phyloP scores from a whole-genome alignment of 108 stramenopile genomes.

The Pseudonitzschia delicatissima region DNA sequence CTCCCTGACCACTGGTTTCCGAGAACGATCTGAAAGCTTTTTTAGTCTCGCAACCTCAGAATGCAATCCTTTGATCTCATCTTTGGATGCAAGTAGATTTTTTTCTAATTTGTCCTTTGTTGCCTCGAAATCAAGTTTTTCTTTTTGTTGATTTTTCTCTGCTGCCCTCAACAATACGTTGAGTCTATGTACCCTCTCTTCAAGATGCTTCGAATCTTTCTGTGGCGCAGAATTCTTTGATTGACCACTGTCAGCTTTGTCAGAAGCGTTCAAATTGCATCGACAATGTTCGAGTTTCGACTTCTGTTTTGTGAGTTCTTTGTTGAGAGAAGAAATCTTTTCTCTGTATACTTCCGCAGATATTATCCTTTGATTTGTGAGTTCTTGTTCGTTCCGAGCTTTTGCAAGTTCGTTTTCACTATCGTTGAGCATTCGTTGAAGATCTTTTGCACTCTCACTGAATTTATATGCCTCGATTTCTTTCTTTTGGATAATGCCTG shows the following conservation, averaged over 20 bases:
- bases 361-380: not conserved
- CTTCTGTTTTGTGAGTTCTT: not conserved
- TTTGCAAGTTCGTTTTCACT: not conserved
- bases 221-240: not conserved
- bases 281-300: constrained; percentile 6
- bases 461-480: not conserved
- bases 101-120: not conserved
- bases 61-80: constrained; percentile 4
- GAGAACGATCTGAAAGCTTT: not conserved
- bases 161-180: constrained; percentile 15
- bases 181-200: constrained; percentile 16
- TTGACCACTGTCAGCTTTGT: not conserved
- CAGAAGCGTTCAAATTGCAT: not conserved
- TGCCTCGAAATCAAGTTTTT: constrained; percentile 9
- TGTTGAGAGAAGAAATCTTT: not conserved
- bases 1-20: too few species aligned
- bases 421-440: not conserved
- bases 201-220: constrained; percentile 10
- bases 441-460: not conserved
- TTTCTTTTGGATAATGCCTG: not conserved
- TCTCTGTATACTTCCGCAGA: not conserved
- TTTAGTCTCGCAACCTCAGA: not conserved
- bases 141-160: constrained; percentile 24
- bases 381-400: not conserved
- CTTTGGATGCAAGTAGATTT: not conserved